Evolutionary conservation across 495 filamentous ascomycete genomes (phyloP).

Genomic region (Hypomontagnella submonticulosa): DNA sequence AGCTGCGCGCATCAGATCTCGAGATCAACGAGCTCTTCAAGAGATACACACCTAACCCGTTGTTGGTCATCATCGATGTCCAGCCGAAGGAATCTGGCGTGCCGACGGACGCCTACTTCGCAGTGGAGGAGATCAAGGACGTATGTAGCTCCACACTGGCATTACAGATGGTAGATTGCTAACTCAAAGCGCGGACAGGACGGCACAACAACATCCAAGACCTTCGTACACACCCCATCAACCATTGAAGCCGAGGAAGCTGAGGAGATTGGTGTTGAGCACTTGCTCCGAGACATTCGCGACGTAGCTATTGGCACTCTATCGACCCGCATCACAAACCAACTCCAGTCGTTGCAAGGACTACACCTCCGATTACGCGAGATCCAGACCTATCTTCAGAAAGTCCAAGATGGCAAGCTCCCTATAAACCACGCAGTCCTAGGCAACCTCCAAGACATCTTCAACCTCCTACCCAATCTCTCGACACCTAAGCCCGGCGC

Average conservation of each 20-base stretch:
- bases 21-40: constrained; percentile 99
- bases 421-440: constrained; percentile 98
- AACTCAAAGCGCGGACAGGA: constrained; percentile 69
- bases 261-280: constrained; percentile 98
- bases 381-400: constrained; percentile 94
- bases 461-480: constrained; percentile 97
- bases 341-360: constrained; percentile 96
- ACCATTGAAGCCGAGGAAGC: constrained; percentile 99
- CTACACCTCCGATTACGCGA: constrained; percentile 94
- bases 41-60: constrained; percentile 94
- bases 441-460: constrained; percentile 97
- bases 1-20: constrained; percentile 94
- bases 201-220: constrained; percentile 95
- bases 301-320: constrained; percentile 99
- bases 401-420: constrained; percentile 89
- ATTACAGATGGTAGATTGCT: constrained; percentile 17
- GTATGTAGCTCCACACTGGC: constrained; percentile 64
- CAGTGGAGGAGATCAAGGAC: constrained; percentile 99
- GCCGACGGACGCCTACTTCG: constrained; percentile 98
- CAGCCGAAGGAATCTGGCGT: constrained; percentile 98
- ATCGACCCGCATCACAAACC: constrained; percentile 95
- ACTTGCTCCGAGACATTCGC: constrained; percentile 95
- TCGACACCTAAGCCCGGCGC: constrained; percentile 77
- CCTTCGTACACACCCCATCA: constrained; percentile 98
- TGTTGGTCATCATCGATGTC: constrained; percentile 98